A percentile compares a stretch with the other conserved stretches of the same genome.
phyloP scores from a whole-genome alignment of 257 asterid genomes.

The Mentha longifolia region DNA sequence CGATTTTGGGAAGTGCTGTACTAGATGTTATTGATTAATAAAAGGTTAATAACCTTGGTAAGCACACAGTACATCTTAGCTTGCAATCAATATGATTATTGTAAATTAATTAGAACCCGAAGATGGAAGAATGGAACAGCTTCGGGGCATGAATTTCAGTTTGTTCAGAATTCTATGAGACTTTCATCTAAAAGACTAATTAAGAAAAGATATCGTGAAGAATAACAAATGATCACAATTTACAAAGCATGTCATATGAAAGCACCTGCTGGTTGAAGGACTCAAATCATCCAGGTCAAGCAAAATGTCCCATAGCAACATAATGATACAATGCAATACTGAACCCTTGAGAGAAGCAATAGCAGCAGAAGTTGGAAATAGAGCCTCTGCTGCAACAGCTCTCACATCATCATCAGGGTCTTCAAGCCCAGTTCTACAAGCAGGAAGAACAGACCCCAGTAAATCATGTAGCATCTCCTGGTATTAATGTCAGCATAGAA shows the following conservation, averaged over 20 bases:
- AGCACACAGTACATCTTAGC: not conserved
- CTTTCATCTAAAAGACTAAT: not conserved
- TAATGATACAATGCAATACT: conserved; percentile 78
- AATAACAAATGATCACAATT: not conserved
- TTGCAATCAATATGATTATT: not conserved
- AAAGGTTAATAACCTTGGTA: not conserved
- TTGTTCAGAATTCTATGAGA: conserved; percentile 4
- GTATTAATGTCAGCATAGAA: conserved; percentile 32
- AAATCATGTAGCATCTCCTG: conserved; percentile 92
- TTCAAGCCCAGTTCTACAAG: conserved; percentile 96
- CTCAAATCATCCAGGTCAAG: conserved; percentile 98
- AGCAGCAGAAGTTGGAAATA: conserved; percentile 86
- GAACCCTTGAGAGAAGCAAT: conserved; percentile 79
- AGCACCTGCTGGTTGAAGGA: conserved; percentile 99
- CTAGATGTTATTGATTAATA: not conserved
- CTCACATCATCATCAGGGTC: conserved; percentile 99
- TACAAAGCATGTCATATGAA: conserved; percentile 5
- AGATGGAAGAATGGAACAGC: conserved; percentile 12
- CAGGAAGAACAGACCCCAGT: conserved; percentile 83
- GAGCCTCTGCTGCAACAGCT: conserved; percentile 99
- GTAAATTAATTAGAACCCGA: conserved; percentile 5
- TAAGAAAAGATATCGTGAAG: not conserved
- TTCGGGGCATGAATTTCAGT: not conserved
- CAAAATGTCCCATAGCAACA: conserved; percentile 98
- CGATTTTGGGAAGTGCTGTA: not conserved